These are phyloP conservation scores for Leccinum fallax DNA, from an alignment of 1,284 basidiomycete genomes.

Conservation along the genomic window DNA sequence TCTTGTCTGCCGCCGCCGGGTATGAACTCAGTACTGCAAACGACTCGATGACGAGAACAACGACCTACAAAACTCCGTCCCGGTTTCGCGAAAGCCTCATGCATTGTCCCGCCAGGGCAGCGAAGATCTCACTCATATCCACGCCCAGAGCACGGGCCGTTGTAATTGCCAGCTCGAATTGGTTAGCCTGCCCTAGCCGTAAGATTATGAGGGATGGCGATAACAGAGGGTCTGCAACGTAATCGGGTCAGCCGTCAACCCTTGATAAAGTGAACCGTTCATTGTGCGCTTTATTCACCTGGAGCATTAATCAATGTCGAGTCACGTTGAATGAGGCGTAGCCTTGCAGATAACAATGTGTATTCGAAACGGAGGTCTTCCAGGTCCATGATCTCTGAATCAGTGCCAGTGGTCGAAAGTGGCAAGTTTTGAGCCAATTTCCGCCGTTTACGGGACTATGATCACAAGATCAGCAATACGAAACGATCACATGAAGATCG, in stretches of 20 bases:
- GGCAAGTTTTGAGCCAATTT: slow-evolving; percentile 80
- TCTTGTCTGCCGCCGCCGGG: slow-evolving; percentile 50
- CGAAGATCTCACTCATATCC: slow-evolving; percentile 88
- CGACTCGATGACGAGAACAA: slow-evolving; percentile 7
- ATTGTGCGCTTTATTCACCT: slow-evolving; percentile 40
- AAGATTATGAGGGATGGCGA: slow-evolving; percentile 77
- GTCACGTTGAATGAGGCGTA: slow-evolving; percentile 72
- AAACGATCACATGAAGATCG: slow-evolving; percentile 25
- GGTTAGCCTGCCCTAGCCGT: slow-evolving; percentile 77
- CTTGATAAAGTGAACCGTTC: slow-evolving; percentile 19
- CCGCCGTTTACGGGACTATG: slow-evolving; percentile 65
- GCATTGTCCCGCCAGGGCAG: slow-evolving; percentile 78
- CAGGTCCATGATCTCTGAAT: slow-evolving; percentile 79
- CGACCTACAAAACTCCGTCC: slow-evolving; percentile 54
- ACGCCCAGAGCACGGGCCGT: slow-evolving; percentile 77
- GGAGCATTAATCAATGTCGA: slow-evolving; percentile 52
- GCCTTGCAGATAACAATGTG: slow-evolving; percentile 74
- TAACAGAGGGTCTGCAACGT: slow-evolving; percentile 58
- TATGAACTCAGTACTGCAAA: slow-evolving; percentile 10
- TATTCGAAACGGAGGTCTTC: slow-evolving; percentile 87
- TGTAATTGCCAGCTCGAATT: slow-evolving; percentile 80
- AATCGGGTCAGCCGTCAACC: slow-evolving; percentile 17
- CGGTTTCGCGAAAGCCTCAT: slow-evolving; percentile 68
- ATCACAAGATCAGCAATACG: slow-evolving; percentile 26
- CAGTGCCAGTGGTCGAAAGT: slow-evolving; percentile 64